A percentile compares a stretch with the other conserved stretches of the same genome.
phyloP scores from a whole-genome alignment of 2,329 filamentous ascomycete genomes.

The Ophiostoma ips region DNA sequence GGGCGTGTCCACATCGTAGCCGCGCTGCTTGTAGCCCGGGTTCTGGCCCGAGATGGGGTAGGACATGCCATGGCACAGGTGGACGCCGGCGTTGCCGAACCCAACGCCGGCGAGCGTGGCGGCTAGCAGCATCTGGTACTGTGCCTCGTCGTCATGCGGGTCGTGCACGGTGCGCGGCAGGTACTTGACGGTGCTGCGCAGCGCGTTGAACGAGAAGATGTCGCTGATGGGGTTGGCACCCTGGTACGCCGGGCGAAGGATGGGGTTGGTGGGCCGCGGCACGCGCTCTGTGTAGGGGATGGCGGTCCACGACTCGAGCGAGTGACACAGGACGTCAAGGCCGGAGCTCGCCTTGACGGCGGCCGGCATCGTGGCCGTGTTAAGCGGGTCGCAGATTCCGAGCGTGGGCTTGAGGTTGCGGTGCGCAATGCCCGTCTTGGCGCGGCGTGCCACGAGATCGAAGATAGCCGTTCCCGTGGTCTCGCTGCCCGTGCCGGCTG shows the following conservation, averaged over 20 bases:
- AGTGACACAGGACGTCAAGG: slow-evolving; percentile 88
- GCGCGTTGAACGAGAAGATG: slow-evolving; percentile 82
- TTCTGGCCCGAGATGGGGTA: slow-evolving; percentile 97
- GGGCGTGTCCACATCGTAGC: slow-evolving; percentile 62
- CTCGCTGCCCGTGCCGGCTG: slow-evolving; percentile 78
- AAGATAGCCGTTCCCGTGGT: slow-evolving; percentile 98
- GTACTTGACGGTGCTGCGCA: slow-evolving; percentile 77
- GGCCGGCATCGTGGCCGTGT: slow-evolving; percentile 90
- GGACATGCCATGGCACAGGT: slow-evolving; percentile 74
- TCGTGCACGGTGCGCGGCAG: slow-evolving; percentile 76
- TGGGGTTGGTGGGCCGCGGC: slow-evolving; percentile 76
- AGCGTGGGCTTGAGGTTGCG: slow-evolving; percentile 90
- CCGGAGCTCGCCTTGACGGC: slow-evolving; percentile 87
- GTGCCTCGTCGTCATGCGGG: slow-evolving; percentile 82
- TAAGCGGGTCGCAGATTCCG: slow-evolving; percentile 73
- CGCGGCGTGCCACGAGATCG: slow-evolving; percentile 75
- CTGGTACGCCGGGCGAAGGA: slow-evolving; percentile 86
- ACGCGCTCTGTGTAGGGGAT: slow-evolving; percentile 83
- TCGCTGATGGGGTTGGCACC: slow-evolving; percentile 96
- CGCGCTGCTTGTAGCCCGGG: slow-evolving; percentile 68
- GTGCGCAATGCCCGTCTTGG: slow-evolving; percentile 93
- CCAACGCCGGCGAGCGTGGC: slow-evolving; percentile 88
- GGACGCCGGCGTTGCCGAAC: slow-evolving; percentile 94
- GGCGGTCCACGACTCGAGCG: slow-evolving; percentile 92
- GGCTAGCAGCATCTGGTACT: slow-evolving; percentile 89